phyloP scores from a whole-genome alignment of 805 yeast species.

The Saturnispora serradocipensis region DNA sequence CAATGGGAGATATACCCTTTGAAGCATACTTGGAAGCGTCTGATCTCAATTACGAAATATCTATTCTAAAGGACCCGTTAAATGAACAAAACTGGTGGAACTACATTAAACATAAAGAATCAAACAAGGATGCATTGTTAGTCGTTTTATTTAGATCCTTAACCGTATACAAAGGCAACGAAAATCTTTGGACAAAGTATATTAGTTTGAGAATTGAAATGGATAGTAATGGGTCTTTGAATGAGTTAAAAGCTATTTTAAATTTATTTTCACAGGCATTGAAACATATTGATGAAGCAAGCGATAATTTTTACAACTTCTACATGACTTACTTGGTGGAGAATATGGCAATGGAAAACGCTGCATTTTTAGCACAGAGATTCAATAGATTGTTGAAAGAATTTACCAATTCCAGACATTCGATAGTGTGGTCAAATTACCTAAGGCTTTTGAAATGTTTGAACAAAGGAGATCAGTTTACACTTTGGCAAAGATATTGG shows the following conservation, averaged over 20 bases:
- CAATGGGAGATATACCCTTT: slow-evolving; percentile 24
- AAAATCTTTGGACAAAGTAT: background rate
- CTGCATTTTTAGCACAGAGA: background rate
- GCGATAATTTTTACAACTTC: slow-evolving; percentile 3
- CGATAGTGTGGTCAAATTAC: slow-evolving; percentile 6
- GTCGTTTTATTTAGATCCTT: background rate
- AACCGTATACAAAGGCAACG: background rate
- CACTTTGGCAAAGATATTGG: slow-evolving; percentile 1
- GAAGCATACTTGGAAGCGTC: slow-evolving; percentile 24
- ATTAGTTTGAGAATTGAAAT: background rate
- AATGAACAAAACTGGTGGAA: slow-evolving; percentile 36
- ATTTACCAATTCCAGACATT: background rate
- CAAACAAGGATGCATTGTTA: slow-evolving; percentile 18
- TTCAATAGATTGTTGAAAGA: background rate
- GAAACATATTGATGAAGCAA: background rate
- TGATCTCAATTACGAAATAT: slow-evolving; percentile 2
- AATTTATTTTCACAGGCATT: background rate
- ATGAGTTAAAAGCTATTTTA: background rate
- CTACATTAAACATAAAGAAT: slow-evolving; percentile 31
- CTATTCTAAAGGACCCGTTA: slow-evolving; percentile 22
- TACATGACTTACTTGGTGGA: background rate
- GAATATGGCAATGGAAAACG: background rate
- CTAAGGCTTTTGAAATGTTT: background rate
- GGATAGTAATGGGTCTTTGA: background rate
- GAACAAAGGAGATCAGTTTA: background rate